Evolutionary conservation across 371 early-diverging fungal genomes (phyloP).

Genomic region (Rhizomucor pusillus): DNA sequence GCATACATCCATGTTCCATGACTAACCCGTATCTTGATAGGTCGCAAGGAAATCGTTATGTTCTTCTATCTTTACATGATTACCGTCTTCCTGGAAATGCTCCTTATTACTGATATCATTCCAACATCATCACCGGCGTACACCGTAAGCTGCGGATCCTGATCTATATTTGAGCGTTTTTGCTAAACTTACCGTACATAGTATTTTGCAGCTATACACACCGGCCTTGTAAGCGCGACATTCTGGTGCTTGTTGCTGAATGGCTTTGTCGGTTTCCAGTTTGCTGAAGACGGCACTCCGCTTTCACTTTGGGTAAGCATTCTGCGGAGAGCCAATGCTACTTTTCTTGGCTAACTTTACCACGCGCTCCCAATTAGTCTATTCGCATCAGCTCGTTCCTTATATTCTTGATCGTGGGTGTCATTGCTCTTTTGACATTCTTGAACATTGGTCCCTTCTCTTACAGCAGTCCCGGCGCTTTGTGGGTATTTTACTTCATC

Average conservation of each 20-base stretch:
- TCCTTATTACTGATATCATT: slow-evolving; percentile 80
- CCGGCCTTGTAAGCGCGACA: slow-evolving; percentile 78
- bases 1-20: slow-evolving; percentile 1
- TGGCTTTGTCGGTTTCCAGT: slow-evolving; percentile 96
- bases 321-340: too few species aligned
- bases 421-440: slow-evolving; percentile 87
- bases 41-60: slow-evolving; percentile 91
- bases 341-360: too few species aligned
- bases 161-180: too few species aligned
- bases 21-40: slow-evolving; percentile 24
- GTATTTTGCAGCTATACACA: slow-evolving; percentile 86
- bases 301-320: slow-evolving; percentile 87
- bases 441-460: slow-evolving; percentile 61
- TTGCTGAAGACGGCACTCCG: slow-evolving; percentile 94
- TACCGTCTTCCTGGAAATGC: slow-evolving; percentile 71
- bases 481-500: slow-evolving; percentile 88
- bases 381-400: slow-evolving; percentile 82
- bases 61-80: slow-evolving; percentile 86
- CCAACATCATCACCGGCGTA: slow-evolving; percentile 70
- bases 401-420: slow-evolving; percentile 72
- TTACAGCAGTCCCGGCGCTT: slow-evolving; percentile 61
- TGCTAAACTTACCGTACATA: slow-evolving; percentile 29
- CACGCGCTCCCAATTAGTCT: too few species aligned
- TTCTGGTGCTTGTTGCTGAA: slow-evolving; percentile 92
- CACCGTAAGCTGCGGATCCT: slow-evolving; percentile 63